Conservation (phyloP, 768 basidiomycete genomes). For the Lepiota subincarnata region DNA sequence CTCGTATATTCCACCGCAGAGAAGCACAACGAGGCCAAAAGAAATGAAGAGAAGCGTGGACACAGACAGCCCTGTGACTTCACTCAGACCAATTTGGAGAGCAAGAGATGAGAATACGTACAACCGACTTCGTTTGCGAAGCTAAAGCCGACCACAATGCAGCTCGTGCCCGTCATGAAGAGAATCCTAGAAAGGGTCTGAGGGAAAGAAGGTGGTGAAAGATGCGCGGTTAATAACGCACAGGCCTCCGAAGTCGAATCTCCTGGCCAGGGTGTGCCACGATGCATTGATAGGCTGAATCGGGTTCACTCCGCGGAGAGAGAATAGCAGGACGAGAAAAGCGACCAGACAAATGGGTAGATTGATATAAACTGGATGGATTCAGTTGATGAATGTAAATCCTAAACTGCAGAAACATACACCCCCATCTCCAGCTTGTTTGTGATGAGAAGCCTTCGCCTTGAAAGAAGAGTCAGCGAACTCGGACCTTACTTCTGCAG, state of each 20-base stretch:
- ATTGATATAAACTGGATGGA: constrained; percentile 70
- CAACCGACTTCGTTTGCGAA: constrained; percentile 67
- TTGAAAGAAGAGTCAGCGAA: constrained; percentile 21
- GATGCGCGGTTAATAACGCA: constrained; percentile 34
- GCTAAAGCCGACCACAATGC: constrained; percentile 77
- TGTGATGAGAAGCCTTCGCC: constrained; percentile 30
- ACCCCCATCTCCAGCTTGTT: constrained; percentile 75
- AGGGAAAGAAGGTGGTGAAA: constrained; percentile 1
- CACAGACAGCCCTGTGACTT: constrained; percentile 53
- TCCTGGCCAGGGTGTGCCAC: constrained; percentile 48
- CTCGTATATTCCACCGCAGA: constrained; percentile 66
- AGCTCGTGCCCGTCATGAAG: constrained; percentile 72
- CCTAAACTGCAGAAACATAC: constrained; percentile 42
- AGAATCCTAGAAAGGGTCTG: constrained; percentile 43
- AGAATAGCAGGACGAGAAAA: constrained; percentile 48
- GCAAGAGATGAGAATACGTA: constrained; percentile 34
- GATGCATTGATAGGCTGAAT: constrained; percentile 44
- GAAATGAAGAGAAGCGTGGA: constrained; percentile 59
- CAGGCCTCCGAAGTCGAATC: constrained; percentile 79
- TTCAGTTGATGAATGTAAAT: constrained; percentile 13
- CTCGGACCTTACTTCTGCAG: not conserved
- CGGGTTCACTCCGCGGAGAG: constrained; percentile 57
- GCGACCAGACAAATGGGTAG: constrained; percentile 68
- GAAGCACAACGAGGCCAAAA: constrained; percentile 49
- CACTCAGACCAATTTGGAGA: constrained; percentile 15